Conservation (phyloP, 768 basidiomycete species). For the Suillus luteus region DNA sequence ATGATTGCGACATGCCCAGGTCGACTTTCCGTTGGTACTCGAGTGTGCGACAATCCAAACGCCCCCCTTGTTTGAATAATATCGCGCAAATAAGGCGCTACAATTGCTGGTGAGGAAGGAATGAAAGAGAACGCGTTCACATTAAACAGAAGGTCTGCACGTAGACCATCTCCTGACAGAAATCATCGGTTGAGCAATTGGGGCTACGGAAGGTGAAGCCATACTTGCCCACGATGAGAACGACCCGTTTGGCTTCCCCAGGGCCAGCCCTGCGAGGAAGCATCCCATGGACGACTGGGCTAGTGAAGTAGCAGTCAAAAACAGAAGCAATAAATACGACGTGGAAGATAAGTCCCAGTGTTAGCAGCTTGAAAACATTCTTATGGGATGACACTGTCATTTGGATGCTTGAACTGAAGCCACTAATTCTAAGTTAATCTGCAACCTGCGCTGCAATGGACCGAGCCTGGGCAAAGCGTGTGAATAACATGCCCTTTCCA, state of each 20-base stretch:
- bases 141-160: slow-evolving; percentile 78
- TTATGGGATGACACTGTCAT: slow-evolving; percentile 21
- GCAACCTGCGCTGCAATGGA: too few species aligned
- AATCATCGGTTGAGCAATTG: slow-evolving; percentile 3
- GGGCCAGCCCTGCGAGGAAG: slow-evolving; percentile 46
- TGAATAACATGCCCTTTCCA: neutral
- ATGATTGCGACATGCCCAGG: slow-evolving; percentile 91
- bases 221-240: slow-evolving; percentile 72
- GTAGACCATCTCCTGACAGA: slow-evolving; percentile 73
- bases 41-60: slow-evolving; percentile 83
- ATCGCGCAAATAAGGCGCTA: slow-evolving; percentile 74
- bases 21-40: slow-evolving; percentile 85
- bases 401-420: neutral
- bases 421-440: neutral
- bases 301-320: slow-evolving; percentile 90
- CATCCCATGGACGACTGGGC: slow-evolving; percentile 82
- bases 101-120: slow-evolving; percentile 55
- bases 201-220: neutral
- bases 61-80: slow-evolving; percentile 69
- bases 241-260: slow-evolving; percentile 68
- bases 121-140: slow-evolving; percentile 55
- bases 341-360: slow-evolving; percentile 76
- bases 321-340: slow-evolving; percentile 67
- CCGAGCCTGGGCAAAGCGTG: neutral
- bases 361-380: slow-evolving; percentile 45